Percentiles rank a stretch among this genome's conserved stretches.
Conservation (phyloP, 306 rosid species). For the Purshia tridentata region DNA sequence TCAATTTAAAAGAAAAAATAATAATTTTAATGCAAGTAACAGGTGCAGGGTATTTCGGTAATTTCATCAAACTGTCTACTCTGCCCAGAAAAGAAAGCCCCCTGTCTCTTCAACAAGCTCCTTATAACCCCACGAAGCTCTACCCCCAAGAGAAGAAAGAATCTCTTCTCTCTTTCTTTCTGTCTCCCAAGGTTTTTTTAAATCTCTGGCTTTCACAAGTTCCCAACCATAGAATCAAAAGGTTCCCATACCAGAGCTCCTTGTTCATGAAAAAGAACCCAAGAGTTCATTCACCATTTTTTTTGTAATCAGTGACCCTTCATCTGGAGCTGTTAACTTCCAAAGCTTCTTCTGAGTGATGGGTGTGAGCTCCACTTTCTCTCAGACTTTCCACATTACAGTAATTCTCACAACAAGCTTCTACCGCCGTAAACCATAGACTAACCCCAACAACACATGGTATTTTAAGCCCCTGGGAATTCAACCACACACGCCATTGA, state of each 20-base stretch:
- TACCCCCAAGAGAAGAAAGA: constrained; percentile 45
- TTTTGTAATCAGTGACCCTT: constrained; percentile 11
- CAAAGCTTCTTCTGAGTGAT: constrained; percentile 18
- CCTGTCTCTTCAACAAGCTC: constrained; percentile 40
- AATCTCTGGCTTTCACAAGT: constrained; percentile 13
- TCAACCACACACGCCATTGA: background rate
- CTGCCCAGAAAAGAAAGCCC: constrained; percentile 14
- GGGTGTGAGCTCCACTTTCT: constrained; percentile 41
- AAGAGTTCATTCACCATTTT: constrained; percentile 19
- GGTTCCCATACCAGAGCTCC: background rate
- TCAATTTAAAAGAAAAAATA: background rate
- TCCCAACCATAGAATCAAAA: constrained; percentile 30
- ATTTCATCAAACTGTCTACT: background rate
- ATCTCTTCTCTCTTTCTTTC: constrained; percentile 29
- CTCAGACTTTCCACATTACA: constrained; percentile 53
- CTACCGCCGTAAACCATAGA: constrained; percentile 40
- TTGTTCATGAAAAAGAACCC: constrained; percentile 5
- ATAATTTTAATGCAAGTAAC: background rate
- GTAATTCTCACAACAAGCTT: constrained; percentile 39
- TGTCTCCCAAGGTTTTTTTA: background rate
- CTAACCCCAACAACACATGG: constrained; percentile 18
- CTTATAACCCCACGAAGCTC: constrained; percentile 59
- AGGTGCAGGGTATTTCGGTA: constrained; percentile 21
- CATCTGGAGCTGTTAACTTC: constrained; percentile 5
- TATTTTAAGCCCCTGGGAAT: constrained; percentile 17